A percentile compares a stretch with the other conserved stretches of the same genome.
These are phyloP conservation scores for Fusarium heterosporum DNA, from an alignment of 2,329 filamentous ascomycete genomes.

Conservation along the genomic window DNA sequence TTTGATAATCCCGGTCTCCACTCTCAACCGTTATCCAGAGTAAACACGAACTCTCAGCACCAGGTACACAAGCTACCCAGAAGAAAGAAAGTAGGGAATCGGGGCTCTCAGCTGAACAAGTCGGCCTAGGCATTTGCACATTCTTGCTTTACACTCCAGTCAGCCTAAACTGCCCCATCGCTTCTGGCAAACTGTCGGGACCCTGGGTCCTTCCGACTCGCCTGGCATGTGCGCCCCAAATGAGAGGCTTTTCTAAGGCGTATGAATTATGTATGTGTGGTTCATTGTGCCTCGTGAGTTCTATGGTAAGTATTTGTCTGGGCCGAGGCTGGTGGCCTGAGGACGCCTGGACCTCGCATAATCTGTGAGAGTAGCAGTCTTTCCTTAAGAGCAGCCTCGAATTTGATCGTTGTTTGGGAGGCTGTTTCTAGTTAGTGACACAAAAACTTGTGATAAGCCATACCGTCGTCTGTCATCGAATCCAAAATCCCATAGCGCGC, in stretches of 20 bases:
- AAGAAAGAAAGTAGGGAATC: no score
- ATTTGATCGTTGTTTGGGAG: conserved; percentile 3
- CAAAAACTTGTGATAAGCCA: conserved; percentile 5
- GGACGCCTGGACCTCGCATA: not conserved
- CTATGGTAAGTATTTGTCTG: not conserved
- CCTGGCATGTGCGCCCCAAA: conserved; percentile 25
- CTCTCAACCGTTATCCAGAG: conserved; percentile 36
- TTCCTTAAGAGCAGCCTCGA: conserved; percentile 14
- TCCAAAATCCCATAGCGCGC: not conserved
- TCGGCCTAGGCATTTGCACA: no score
- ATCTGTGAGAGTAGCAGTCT: not conserved
- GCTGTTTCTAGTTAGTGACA: not conserved
- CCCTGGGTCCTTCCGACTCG: no score
- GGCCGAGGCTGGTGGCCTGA: conserved; percentile 1
- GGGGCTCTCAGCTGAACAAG: no score
- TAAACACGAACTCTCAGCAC: conserved; percentile 34
- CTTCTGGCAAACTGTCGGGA: no score
- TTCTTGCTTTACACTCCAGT: no score
- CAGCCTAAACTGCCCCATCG: no score
- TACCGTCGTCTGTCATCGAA: not conserved
- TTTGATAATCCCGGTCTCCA: conserved; percentile 22
- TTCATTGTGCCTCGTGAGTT: conserved; percentile 6
- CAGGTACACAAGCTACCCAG: no score
- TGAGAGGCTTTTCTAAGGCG: not conserved
- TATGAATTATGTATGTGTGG: conserved; percentile 1